phyloP scores from a whole-genome alignment of 106 monocot species.

The Allium cepa region DNA sequence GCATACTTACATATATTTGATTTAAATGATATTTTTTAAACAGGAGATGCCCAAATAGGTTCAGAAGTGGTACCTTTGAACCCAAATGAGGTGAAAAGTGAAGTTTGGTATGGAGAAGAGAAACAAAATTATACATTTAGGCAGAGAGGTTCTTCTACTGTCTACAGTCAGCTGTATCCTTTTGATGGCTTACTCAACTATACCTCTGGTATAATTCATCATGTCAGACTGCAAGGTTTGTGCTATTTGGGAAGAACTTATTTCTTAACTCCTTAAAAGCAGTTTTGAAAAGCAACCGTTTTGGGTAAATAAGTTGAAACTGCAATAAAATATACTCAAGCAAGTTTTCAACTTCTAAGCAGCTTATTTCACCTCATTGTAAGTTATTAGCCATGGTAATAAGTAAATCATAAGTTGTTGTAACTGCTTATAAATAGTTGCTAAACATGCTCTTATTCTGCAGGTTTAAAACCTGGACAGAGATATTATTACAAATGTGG shows the following conservation, averaged over 20 bases:
- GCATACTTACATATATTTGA: too few species aligned
- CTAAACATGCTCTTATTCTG: background rate
- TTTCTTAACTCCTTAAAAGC: too few species aligned
- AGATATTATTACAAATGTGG: constrained; percentile 86
- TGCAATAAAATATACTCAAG: too few species aligned
- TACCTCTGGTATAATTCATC: constrained; percentile 91
- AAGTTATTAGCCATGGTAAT: too few species aligned
- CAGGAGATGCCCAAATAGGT: constrained; percentile 80
- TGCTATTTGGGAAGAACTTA: too few species aligned
- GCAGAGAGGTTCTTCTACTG: constrained; percentile 57
- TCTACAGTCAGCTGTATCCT: constrained; percentile 80
- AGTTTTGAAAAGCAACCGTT: too few species aligned
- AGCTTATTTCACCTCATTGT: too few species aligned
- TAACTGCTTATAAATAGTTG: too few species aligned
- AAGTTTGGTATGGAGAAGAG: constrained; percentile 43
- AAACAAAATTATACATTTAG: constrained; percentile 6
- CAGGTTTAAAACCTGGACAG: constrained; percentile 59
- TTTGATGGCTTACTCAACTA: constrained; percentile 76
- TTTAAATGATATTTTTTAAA: too few species aligned
- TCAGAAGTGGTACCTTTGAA: constrained; percentile 45
- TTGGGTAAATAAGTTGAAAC: too few species aligned
- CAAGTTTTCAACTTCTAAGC: too few species aligned
- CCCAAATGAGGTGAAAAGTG: constrained; percentile 38
- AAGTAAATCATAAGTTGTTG: background rate
- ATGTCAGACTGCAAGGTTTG: constrained; percentile 32